Percentiles rank a stretch among this genome's conserved stretches.
Evolutionary conservation across 164 flowering plant species (phyloP).

Genomic region (Chimonanthus salicifolius): DNA sequence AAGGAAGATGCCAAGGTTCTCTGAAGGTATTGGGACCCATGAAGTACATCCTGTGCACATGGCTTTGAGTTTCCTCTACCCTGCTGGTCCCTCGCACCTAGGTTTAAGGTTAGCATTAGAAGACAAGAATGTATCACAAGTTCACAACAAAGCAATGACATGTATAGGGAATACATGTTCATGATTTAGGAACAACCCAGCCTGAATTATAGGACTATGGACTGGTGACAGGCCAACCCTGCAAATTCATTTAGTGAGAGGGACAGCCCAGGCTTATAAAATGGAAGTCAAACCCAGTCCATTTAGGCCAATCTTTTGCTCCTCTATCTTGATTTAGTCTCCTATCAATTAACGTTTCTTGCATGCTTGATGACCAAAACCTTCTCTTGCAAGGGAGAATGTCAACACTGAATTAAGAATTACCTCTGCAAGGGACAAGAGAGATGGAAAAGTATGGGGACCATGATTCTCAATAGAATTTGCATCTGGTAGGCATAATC

Average conservation of each 20-base stretch:
- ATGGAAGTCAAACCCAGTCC: no score
- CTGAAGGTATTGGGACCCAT: constrained; percentile 96
- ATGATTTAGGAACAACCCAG: not conserved
- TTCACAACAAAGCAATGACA: not conserved
- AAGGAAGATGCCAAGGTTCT: constrained; percentile 98
- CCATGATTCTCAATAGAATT: constrained; percentile 43
- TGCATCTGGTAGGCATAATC: constrained; percentile 31
- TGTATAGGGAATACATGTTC: not conserved
- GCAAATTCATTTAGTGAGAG: not conserved
- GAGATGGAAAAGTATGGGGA: constrained; percentile 57
- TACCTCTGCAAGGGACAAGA: constrained; percentile 92
- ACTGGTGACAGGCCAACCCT: not conserved
- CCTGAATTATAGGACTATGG: no score
- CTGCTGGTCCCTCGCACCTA: constrained; percentile 75
- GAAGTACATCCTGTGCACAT: constrained; percentile 86
- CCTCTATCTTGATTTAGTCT: no score
- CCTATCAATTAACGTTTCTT: no score
- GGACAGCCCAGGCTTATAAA: no score
- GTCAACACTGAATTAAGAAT: no score
- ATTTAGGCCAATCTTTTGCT: no score
- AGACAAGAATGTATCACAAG: not conserved
- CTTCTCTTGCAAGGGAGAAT: no score
- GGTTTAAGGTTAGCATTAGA: constrained; percentile 7
- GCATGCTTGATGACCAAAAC: no score
- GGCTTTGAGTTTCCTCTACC: constrained; percentile 81